Base-by-base conservation (phyloP, 2,329 filamentous ascomycete genomes). In the Epichloe sibirici region DNA sequence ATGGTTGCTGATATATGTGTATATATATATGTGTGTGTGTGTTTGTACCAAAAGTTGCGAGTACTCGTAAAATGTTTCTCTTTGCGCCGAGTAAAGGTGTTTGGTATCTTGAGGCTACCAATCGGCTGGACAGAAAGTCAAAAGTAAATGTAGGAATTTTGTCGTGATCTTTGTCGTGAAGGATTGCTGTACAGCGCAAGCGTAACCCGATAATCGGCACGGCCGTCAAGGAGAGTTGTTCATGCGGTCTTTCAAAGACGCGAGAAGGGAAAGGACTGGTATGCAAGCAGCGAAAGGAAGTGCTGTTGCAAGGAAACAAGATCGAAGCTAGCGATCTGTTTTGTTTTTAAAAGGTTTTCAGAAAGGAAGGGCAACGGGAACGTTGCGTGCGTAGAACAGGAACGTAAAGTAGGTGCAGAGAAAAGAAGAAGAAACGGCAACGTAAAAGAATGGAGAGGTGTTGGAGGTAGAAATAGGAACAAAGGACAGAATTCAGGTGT, bases 171-270 rank as follows among this genome's bases (percentile, higher is more conserved):
- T 23, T 44, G 6, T 51, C 34, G 48, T 39, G 11, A 48, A 50
- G 35, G 37, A 47, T 49, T 39, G 51, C 7, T 44, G 17, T 23
- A 34, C 12, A 21, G 12, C 48, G 42, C 52, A 51, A 21, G 37
- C 49, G 52, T 47, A 15, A 45, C 42, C 45, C 40, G 35, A 40
- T 45, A 45, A 9, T 58, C 63, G 68, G 66, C 68, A 63, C 67
- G 61, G 67, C 66, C 65, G 65, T 59, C 51, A 62, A 60, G 63
- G 56, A 63, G 58, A 59, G 56, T 45, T 25, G 12, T 31, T 25
- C 23, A 13, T n/a, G 69, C 68, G 56, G 68, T 76, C 74, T 77
- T 61, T 77, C 74, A 76, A 77, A 77, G 74, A 76, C 70, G 68
- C 71, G 54, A 38, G 40, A 38, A 40, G 65, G 61, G 65, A 64